These are phyloP conservation scores for Arthroderma uncinatum DNA, from an alignment of 2,329 filamentous ascomycete species.

Conservation along the genomic window DNA sequence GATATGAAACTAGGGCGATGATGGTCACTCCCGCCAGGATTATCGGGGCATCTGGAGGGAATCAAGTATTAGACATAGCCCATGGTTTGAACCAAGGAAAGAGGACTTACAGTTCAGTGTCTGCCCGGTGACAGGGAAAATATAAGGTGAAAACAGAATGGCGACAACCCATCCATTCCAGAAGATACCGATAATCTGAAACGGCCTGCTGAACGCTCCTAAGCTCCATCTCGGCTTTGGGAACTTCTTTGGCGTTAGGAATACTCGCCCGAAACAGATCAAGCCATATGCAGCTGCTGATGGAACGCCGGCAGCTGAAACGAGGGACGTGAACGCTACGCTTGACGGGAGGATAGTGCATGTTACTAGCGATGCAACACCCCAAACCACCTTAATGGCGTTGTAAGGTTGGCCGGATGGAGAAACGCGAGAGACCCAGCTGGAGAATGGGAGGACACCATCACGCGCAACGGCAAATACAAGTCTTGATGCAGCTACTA, in stretches of 20 bases:
- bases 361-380: constrained; percentile 43
- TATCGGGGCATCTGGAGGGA: constrained; percentile 36
- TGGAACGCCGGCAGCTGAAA: constrained; percentile 43
- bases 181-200: constrained; percentile 38
- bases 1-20: constrained; percentile 40
- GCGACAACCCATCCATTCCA: constrained; percentile 44
- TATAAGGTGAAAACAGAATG: constrained; percentile 38
- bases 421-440: constrained; percentile 46
- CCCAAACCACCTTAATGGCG: constrained; percentile 49
- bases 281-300: constrained; percentile 44
- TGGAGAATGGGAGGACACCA: constrained; percentile 48
- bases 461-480: constrained; percentile 54
- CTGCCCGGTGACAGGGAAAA: constrained; percentile 35
- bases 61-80: constrained; percentile 6
- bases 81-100: not conserved
- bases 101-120: constrained; percentile 35
- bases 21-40: constrained; percentile 43
- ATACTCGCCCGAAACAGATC: constrained; percentile 40
- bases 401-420: constrained; percentile 48
- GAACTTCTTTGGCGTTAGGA: constrained; percentile 40
- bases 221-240: constrained; percentile 40
- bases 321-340: constrained; percentile 44
- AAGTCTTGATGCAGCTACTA: constrained; percentile 49
- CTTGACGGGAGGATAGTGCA: constrained; percentile 49
- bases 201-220: constrained; percentile 36